phyloP scores from a whole-genome alignment of 2,329 filamentous ascomycete genomes.

The Penicillium sp. region DNA sequence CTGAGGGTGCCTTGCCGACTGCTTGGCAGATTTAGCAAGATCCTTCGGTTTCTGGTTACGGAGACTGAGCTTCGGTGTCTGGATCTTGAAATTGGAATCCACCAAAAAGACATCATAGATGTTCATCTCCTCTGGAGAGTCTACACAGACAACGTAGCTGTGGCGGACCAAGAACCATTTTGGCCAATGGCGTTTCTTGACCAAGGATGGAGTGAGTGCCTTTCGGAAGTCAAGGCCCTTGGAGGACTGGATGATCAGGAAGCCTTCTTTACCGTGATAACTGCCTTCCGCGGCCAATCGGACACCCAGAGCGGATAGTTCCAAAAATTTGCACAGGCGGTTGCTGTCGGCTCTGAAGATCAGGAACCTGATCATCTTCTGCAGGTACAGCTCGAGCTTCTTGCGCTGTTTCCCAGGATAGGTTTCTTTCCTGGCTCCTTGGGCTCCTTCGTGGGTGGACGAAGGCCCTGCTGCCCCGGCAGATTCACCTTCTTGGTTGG shows the following conservation, averaged over 20 bases:
- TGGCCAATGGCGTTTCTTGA: conserved; percentile 80
- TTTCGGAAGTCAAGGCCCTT: conserved; percentile 86
- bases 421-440: conserved; percentile 50
- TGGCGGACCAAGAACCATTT: conserved; percentile 99
- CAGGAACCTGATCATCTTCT: conserved; percentile 92
- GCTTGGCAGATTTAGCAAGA: conserved; percentile 66
- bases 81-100: conserved; percentile 81
- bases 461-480: conserved; percentile 39
- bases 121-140: conserved; percentile 97
- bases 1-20: conserved; percentile 62
- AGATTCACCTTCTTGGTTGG: conserved; percentile 42
- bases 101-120: conserved; percentile 99
- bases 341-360: conserved; percentile 98
- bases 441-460: conserved; percentile 35
- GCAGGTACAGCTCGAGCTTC: conserved; percentile 85
- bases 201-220: conserved; percentile 73
- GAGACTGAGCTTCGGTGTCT: conserved; percentile 66
- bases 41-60: conserved; percentile 56
- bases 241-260: conserved; percentile 85
- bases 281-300: conserved; percentile 92
- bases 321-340: conserved; percentile 90
- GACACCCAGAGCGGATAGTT: conserved; percentile 90
- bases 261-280: conserved; percentile 97
- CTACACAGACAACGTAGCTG: conserved; percentile 97
- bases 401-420: conserved; percentile 82